Percentiles rank a stretch among this genome's conserved stretches.
Conservation (phyloP, 139 green algal species). For the Chlamydomonas applanata region DNA sequence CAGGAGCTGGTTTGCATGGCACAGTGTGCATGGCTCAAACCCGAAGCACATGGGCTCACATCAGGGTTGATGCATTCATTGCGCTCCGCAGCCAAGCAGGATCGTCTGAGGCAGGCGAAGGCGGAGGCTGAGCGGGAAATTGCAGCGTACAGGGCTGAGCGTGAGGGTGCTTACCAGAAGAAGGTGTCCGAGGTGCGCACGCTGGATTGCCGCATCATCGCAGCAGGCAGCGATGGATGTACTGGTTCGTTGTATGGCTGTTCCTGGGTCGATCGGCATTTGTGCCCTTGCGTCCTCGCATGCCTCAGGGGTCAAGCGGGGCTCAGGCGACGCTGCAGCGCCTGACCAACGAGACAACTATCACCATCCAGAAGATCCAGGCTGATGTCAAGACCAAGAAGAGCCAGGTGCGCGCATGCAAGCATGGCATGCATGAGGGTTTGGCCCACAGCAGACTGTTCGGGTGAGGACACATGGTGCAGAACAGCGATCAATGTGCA, state of each 20-base stretch:
- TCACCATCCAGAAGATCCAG: constrained; percentile 44
- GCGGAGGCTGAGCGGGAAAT: constrained; percentile 83
- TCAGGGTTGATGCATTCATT: background rate
- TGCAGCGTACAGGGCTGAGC: constrained; percentile 65
- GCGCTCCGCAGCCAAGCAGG: constrained; percentile 64
- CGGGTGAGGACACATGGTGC: background rate
- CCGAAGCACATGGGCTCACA: background rate
- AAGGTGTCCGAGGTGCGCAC: constrained; percentile 51
- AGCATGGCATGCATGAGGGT: background rate
- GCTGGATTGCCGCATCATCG: background rate
- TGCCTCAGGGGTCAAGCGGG: constrained; percentile 42
- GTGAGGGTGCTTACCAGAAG: constrained; percentile 77
- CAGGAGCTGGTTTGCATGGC: background rate
- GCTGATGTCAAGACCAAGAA: constrained; percentile 54
- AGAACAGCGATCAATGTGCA: background rate
- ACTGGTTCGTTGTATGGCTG: background rate
- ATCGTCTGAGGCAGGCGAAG: constrained; percentile 80
- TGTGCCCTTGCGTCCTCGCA: background rate
- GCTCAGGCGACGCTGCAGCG: constrained; percentile 42
- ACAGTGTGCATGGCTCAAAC: background rate
- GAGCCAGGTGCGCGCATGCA: constrained; percentile 30
- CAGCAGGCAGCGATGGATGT: background rate
- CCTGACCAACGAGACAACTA: constrained; percentile 44
- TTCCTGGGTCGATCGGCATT: background rate
- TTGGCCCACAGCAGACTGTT: background rate